A percentile compares a stretch with the other conserved stretches of the same genome.
phyloP scores from a whole-genome alignment of 345 rosid genomes.

The Eucalyptus erythrocorys region DNA sequence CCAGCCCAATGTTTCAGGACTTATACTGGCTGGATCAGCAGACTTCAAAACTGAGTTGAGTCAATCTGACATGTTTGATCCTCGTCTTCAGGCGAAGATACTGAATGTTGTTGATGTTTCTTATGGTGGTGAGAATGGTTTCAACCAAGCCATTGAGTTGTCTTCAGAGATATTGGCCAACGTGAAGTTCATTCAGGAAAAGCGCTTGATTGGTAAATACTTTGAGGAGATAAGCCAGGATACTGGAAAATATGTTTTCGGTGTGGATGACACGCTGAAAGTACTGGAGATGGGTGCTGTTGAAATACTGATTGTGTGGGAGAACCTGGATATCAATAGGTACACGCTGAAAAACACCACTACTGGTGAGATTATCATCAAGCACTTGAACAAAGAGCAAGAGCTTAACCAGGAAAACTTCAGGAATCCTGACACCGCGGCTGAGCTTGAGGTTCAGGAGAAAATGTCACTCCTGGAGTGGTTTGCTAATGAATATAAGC shows the following conservation, averaged over 20 bases:
- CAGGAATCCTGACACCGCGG: constrained; percentile 17
- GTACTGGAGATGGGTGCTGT: constrained; percentile 67
- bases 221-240: constrained; percentile 74
- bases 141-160: constrained; percentile 67
- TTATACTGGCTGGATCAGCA: constrained; percentile 66
- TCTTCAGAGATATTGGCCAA: constrained; percentile 53
- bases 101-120: constrained; percentile 65
- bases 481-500: constrained; percentile 58
- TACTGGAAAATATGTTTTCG: constrained; percentile 63
- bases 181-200: constrained; percentile 70
- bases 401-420: constrained; percentile 35
- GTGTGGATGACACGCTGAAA: constrained; percentile 57
- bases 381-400: constrained; percentile 54
- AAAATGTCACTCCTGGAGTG: constrained; percentile 49
- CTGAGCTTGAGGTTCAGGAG: constrained; percentile 45
- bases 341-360: constrained; percentile 26
- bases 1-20: constrained; percentile 61
- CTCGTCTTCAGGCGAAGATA: constrained; percentile 60
- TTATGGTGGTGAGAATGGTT: constrained; percentile 69
- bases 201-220: constrained; percentile 61
- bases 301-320: constrained; percentile 67
- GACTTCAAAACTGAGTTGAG: constrained; percentile 70
- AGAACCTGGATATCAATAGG: constrained; percentile 43
- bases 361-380: constrained; percentile 30
- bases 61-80: constrained; percentile 72